A percentile compares a stretch with the other conserved stretches of the same genome.
phyloP scores from a whole-genome alignment of 129 eudicot genomes.

The carrot (Daucus carota) region DH1_v3.0 NC_030383.2:60503501-60504000 shows the following conservation, averaged over 20 bases:
- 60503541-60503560: conserved; percentile 70
- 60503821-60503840: background rate
- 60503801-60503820: conserved; percentile 75
- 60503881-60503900: background rate
- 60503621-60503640: conserved; percentile 80
- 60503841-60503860: background rate
- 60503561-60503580: conserved; percentile 99
- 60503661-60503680: conserved; percentile 94
- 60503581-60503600: conserved; percentile 27
- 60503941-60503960: background rate
- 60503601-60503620: conserved; percentile 93
- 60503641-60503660: conserved; percentile 97
- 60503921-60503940: background rate
- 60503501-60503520: conserved; percentile 86
- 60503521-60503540: conserved; percentile 91
- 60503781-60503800: conserved; percentile 91
- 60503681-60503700: conserved; percentile 98
- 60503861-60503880: background rate
- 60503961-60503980: background rate
- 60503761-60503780: conserved; percentile 96
- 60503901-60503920: background rate
- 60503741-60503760: conserved; percentile 76
- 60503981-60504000: background rate
- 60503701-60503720: conserved; percentile 97
- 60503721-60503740: conserved; percentile 83